phyloP scores from a whole-genome alignment of 306 rosid genomes.

The Hippophae tibetana region DNA sequence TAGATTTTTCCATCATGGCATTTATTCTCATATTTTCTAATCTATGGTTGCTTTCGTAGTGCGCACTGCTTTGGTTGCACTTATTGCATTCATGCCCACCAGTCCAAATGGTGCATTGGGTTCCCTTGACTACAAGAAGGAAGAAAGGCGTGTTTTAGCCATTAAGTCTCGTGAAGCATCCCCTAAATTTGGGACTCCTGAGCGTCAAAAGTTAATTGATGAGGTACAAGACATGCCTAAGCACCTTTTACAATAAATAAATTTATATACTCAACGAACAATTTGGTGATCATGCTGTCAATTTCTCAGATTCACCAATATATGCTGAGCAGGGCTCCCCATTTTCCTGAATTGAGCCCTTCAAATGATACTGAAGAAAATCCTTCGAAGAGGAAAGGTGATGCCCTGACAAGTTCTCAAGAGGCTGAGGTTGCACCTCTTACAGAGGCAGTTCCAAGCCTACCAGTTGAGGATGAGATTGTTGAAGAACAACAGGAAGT shows the following conservation, averaged over 20 bases:
- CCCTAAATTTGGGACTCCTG: slow-evolving; percentile 69
- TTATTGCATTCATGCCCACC: slow-evolving; percentile 97
- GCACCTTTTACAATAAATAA: background rate
- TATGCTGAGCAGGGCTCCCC: slow-evolving; percentile 71
- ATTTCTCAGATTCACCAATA: slow-evolving; percentile 66
- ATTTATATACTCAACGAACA: background rate
- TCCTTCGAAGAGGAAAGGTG: slow-evolving; percentile 26
- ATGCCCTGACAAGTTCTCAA: slow-evolving; percentile 26
- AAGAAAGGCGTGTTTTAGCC: slow-evolving; percentile 73
- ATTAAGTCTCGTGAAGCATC: slow-evolving; percentile 73
- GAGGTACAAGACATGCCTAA: slow-evolving; percentile 24
- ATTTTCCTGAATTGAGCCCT: slow-evolving; percentile 47
- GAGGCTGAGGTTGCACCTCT: slow-evolving; percentile 28
- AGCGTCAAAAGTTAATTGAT: slow-evolving; percentile 76
- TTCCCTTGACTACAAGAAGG: slow-evolving; percentile 82
- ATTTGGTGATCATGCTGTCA: background rate
- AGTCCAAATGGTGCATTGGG: slow-evolving; percentile 92
- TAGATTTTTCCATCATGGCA: background rate
- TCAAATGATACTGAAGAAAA: slow-evolving; percentile 37
- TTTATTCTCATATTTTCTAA: slow-evolving; percentile 8
- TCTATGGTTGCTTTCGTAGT: slow-evolving; percentile 39
- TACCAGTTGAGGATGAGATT: slow-evolving; percentile 33
- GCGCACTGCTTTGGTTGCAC: slow-evolving; percentile 90
- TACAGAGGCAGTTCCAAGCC: slow-evolving; percentile 30
- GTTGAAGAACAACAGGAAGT: slow-evolving; percentile 45